Conservation (phyloP, 768 basidiomycete species). For the Podaxis rugospora region DNA sequence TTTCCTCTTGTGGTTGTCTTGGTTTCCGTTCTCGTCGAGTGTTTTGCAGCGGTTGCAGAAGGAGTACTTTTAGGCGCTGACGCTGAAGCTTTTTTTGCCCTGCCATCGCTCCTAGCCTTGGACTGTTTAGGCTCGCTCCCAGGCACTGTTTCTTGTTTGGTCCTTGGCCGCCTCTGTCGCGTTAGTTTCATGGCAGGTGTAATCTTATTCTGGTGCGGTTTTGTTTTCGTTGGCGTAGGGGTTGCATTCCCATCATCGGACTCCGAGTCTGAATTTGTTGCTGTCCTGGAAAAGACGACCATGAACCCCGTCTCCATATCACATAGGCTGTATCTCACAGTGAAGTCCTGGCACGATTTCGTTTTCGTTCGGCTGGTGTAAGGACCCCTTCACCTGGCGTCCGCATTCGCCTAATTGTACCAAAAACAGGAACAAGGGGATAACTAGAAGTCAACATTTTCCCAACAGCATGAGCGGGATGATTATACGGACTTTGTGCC, state of each 20-base stretch:
- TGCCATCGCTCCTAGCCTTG: neutral
- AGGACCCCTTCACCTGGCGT: neutral
- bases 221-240: conserved; percentile 8
- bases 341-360: neutral
- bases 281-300: neutral
- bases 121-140: neutral
- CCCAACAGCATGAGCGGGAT: neutral
- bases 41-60: neutral
- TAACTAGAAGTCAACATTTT: neutral
- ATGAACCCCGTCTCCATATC: neutral
- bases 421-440: neutral
- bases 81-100: neutral
- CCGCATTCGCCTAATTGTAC: neutral
- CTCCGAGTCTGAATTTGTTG: neutral
- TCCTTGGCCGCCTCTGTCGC: neutral
- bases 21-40: neutral
- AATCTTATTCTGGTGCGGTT: neutral
- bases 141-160: neutral
- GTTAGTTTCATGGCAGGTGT: neutral
- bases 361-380: conserved; percentile 9
- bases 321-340: neutral
- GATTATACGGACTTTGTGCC: conserved; percentile 9
- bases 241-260: conserved; percentile 8
- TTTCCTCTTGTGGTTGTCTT: conserved; percentile 4
- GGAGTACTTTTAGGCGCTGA: neutral